phyloP scores from a whole-genome alignment of 2,329 filamentous ascomycete species.

The Metarhizium sp. region DNA sequence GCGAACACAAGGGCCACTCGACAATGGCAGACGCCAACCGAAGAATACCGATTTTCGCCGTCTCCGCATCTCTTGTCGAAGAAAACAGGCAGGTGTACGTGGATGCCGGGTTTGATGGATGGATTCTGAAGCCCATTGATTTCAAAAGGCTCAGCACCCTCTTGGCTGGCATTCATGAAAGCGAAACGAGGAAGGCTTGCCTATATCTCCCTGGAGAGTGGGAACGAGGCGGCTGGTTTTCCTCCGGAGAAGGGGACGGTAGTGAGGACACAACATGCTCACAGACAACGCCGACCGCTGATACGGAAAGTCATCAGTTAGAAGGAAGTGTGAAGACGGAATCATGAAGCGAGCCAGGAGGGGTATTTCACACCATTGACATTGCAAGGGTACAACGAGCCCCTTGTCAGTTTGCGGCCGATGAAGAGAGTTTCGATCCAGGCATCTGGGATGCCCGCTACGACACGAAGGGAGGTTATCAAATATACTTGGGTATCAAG shows the following conservation, averaged over 20 bases:
- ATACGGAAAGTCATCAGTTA: constrained; percentile 4
- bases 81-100: constrained; percentile 59
- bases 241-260: constrained; percentile 6
- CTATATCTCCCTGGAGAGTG: constrained; percentile 65
- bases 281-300: constrained; percentile 18
- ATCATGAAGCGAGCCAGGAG: neutral
- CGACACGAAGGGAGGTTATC: too few relatives aligned
- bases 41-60: constrained; percentile 73
- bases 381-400: neutral
- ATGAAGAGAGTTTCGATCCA: too few relatives aligned
- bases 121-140: constrained; percentile 83
- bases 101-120: constrained; percentile 75
- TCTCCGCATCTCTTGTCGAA: constrained; percentile 75
- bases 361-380: neutral
- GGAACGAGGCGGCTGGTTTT: constrained; percentile 84
- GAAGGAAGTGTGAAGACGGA: neutral
- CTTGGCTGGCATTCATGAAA: constrained; percentile 58
- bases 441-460: too few relatives aligned
- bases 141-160: constrained; percentile 65
- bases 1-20: constrained; percentile 42
- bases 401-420: neutral
- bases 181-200: constrained; percentile 46
- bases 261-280: constrained; percentile 11
- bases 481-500: too few relatives aligned
- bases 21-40: constrained; percentile 48